phyloP scores from a whole-genome alignment of 2,329 filamentous ascomycete genomes.

The Diaporthe capsici region DNA sequence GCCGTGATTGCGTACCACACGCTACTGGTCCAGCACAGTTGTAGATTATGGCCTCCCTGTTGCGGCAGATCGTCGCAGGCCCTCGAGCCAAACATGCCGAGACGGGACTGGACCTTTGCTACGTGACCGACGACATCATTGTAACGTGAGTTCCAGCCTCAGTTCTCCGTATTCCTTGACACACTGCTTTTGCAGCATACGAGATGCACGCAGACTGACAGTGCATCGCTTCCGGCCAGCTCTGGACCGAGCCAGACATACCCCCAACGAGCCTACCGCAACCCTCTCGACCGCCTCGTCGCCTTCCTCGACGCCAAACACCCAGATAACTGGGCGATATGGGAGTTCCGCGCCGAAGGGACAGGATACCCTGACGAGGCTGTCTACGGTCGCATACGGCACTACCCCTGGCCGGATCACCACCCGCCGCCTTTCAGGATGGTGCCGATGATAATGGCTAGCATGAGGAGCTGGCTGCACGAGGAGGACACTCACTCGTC shows the following conservation, averaged over 20 bases:
- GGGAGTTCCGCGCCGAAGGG: constrained; percentile 97
- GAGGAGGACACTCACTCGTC: constrained; percentile 56
- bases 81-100: constrained; percentile 88
- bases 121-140: constrained; percentile 87
- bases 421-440: constrained; percentile 94
- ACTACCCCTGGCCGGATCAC: constrained; percentile 98
- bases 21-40: not conserved
- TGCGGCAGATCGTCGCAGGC: constrained; percentile 92
- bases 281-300: constrained; percentile 89
- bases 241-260: constrained; percentile 93
- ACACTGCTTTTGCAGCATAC: not conserved
- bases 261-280: constrained; percentile 92
- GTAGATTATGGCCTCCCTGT: constrained; percentile 75
- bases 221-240: constrained; percentile 68
- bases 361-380: constrained; percentile 94
- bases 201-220: not conserved
- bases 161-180: not conserved
- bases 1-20: not conserved
- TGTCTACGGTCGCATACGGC: constrained; percentile 86
- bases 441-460: constrained; percentile 89
- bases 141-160: constrained; percentile 63
- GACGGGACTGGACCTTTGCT: constrained; percentile 93
- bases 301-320: constrained; percentile 90
- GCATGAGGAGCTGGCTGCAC: constrained; percentile 90
- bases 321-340: constrained; percentile 89